Base-by-base conservation (phyloP, 192 early-diverging fungal species). In the Coemansia brasiliensis region DNA sequence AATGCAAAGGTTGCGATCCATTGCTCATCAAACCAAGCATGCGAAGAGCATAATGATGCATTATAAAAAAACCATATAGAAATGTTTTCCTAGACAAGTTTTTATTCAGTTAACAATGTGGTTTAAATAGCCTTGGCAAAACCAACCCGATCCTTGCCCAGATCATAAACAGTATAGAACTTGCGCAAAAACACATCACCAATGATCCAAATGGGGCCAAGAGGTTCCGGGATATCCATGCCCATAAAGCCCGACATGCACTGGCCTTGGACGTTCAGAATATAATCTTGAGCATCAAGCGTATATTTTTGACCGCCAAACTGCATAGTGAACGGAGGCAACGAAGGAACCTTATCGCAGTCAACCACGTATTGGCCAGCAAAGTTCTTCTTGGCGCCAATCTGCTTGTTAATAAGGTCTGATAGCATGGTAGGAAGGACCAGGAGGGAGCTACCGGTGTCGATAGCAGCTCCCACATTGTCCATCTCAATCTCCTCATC, bases 351-450 rank as follows among this genome's bases (percentile, higher is more conserved):
- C 18, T 44, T 79, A 7, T 42, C 55, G 74, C 96, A 99, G 32
- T 96, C 94, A 15, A 99, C 57, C 4, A 83, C 83, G 65, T 89
- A 94, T 74, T 97, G 94, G 2, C 96, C 95, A 24, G 88, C 82
- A 78, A 84, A 90, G 68, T 91, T 89, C 85, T 99, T 95, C 73
- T 87, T 94, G 37, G 88, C 95, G 24, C 96, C 96, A 78, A 98
- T 87, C 59, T 83, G 55, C 59, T 85, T 84, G 82, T 99, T 98
- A 73, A 99, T 85, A 51, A 88, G 75, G 58, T 94, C 92, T 5
- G 96, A 90, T 48, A 96, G 74, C 9, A 74, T 80, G 0, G 85
- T 86, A 3, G 89, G 88, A 25, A 92, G 65, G 5, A 88, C 92
- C 46, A 96, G 81, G 55, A 99, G 80, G 29, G 93, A 96, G 27